These are phyloP conservation scores for Bruguiera sexangula DNA, from an alignment of 345 rosid species.

Conservation along the genomic window DNA sequence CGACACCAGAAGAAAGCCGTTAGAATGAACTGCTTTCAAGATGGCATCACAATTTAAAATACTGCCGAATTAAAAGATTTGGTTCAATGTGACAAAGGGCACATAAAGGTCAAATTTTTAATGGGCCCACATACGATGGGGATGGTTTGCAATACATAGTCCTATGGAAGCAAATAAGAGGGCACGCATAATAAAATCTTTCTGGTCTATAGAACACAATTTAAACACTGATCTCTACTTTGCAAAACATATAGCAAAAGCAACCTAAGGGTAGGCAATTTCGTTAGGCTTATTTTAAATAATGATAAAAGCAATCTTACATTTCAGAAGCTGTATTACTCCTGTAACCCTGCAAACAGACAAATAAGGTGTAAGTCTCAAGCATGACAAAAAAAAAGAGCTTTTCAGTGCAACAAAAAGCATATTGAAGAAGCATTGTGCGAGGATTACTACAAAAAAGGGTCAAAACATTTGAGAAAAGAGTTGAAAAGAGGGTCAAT, in stretches of 20 bases:
- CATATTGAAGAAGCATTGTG: slow-evolving; percentile 12
- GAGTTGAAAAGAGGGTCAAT: not conserved
- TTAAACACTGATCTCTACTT: too few relatives aligned
- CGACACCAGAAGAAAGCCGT: too few relatives aligned
- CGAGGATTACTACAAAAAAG: not conserved
- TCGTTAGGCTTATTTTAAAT: too few relatives aligned
- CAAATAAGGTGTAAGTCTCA: slow-evolving; percentile 17
- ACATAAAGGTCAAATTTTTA: too few relatives aligned
- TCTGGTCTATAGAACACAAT: too few relatives aligned
- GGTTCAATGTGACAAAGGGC: too few relatives aligned
- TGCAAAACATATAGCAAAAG: not conserved
- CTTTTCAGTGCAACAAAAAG: not conserved
- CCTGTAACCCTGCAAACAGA: slow-evolving; percentile 77
- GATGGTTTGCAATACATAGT: not conserved
- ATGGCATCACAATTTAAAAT: too few relatives aligned
- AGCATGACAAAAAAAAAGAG: not conserved
- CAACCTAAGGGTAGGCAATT: too few relatives aligned
- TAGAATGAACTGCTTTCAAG: too few relatives aligned
- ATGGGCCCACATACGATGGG: too few relatives aligned
- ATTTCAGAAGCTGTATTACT: slow-evolving; percentile 81
- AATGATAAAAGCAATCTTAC: slow-evolving; percentile 20
- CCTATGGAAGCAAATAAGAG: not conserved
- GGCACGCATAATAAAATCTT: too few relatives aligned
- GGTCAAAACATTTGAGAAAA: not conserved
- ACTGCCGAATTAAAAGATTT: too few relatives aligned